Conservation (phyloP, 2,329 filamentous ascomycete genomes). For the Lachnellula occidentalis region DNA sequence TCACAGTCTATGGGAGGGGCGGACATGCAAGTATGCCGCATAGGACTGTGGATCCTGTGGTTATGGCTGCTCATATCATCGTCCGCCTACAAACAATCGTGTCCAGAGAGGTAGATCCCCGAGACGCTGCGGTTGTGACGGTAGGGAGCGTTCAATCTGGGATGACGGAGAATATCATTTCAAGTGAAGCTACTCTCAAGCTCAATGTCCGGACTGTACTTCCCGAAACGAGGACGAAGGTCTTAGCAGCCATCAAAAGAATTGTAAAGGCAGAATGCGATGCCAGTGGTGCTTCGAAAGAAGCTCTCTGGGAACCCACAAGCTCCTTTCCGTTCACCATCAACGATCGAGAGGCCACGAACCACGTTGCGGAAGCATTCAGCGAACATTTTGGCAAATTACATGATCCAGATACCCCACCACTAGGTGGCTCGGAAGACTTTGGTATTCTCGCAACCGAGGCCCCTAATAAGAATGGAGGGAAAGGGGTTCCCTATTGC, state of each 20-base stretch:
- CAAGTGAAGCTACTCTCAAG: slow-evolving; percentile 36
- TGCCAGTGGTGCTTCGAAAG: slow-evolving; percentile 36
- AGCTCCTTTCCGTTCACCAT: slow-evolving; percentile 18
- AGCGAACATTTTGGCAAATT: slow-evolving; percentile 20
- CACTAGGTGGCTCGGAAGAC: slow-evolving; percentile 21
- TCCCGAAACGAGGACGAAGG: slow-evolving; percentile 28
- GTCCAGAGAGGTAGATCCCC: slow-evolving; percentile 34
- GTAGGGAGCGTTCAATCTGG: slow-evolving; percentile 40
- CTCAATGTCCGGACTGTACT: slow-evolving; percentile 37
- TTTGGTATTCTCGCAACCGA: slow-evolving; percentile 44
- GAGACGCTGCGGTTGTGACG: slow-evolving; percentile 40
- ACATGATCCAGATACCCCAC: slow-evolving; percentile 10
- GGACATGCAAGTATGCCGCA: slow-evolving; percentile 40
- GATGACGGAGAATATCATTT: slow-evolving; percentile 40
- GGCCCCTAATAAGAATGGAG: slow-evolving; percentile 15
- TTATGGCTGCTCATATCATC: slow-evolving; percentile 39
- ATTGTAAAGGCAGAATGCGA: slow-evolving; percentile 48
- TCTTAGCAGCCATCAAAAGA: slow-evolving; percentile 34
- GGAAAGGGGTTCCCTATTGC: slow-evolving; percentile 20
- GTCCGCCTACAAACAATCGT: slow-evolving; percentile 37
- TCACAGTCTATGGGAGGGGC: slow-evolving; percentile 37
- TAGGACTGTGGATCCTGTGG: slow-evolving; percentile 40
- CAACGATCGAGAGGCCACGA: slow-evolving; percentile 19
- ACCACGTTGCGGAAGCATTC: slow-evolving; percentile 11
- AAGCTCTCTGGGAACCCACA: slow-evolving; percentile 16